These are phyloP conservation scores for Niebla homalea DNA, from an alignment of 495 filamentous ascomycete genomes.

Conservation along the genomic window DNA sequence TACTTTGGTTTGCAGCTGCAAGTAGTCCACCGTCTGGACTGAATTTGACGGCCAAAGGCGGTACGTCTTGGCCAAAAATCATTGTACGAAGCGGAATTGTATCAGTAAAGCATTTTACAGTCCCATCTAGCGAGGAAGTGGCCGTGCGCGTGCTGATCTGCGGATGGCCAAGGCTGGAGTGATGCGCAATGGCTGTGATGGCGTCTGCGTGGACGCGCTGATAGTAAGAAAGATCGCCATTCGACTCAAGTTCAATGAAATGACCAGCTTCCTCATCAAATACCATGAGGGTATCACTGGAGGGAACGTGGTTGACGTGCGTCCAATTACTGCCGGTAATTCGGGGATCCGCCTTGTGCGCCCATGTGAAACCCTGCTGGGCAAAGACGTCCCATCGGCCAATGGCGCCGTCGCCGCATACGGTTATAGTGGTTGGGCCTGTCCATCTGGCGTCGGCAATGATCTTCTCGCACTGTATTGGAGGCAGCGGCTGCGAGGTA, in stretches of 20 bases:
- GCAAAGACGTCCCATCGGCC: not conserved
- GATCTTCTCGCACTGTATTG: slow-evolving; percentile 28
- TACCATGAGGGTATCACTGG: not conserved
- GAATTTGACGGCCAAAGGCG: slow-evolving; percentile 51
- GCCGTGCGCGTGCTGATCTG: slow-evolving; percentile 23
- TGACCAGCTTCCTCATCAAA: slow-evolving; percentile 13
- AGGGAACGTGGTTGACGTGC: slow-evolving; percentile 11
- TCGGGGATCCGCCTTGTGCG: not conserved
- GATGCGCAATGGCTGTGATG: slow-evolving; percentile 31
- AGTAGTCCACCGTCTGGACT: slow-evolving; percentile 61
- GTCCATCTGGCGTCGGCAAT: slow-evolving; percentile 48
- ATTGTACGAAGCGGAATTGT: slow-evolving; percentile 39
- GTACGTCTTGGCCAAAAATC: slow-evolving; percentile 30
- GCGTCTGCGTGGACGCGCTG: slow-evolving; percentile 27
- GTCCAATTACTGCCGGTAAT: slow-evolving; percentile 8
- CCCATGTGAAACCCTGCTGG: slow-evolving; percentile 1
- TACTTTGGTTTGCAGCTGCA: slow-evolving; percentile 51
- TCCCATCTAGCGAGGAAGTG: slow-evolving; percentile 43
- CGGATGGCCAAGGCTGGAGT: slow-evolving; percentile 15
- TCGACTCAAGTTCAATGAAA: slow-evolving; percentile 8
- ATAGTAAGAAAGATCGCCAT: not conserved
- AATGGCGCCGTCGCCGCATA: slow-evolving; percentile 39
- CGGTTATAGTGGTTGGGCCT: slow-evolving; percentile 40
- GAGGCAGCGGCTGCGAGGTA: slow-evolving; percentile 10
- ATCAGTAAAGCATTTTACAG: slow-evolving; percentile 54